Evolutionary conservation across 108 stramenopile genomes (phyloP).

Genomic region (Nitzschia palea): DNA sequence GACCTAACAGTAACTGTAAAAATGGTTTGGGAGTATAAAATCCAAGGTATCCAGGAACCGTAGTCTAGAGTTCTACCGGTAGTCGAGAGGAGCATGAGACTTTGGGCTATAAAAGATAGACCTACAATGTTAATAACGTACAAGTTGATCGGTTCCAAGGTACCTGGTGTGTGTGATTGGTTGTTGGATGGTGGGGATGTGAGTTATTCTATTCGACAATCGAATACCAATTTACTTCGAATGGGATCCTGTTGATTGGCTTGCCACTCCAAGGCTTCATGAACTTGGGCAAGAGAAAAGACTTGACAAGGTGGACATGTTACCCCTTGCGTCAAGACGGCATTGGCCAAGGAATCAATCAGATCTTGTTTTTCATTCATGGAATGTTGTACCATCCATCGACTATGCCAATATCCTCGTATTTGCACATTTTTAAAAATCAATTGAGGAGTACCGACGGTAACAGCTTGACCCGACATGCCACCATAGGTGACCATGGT

Average conservation of each 20-base stretch:
- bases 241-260: constrained; percentile 2
- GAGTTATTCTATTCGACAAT: constrained; percentile 11
- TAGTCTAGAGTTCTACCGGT: too few species aligned
- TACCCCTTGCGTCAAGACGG: constrained; percentile 20
- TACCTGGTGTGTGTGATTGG: too few species aligned
- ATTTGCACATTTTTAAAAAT: constrained; percentile 41
- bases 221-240: constrained; percentile 29
- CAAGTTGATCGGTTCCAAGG: neutral
- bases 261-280: constrained; percentile 34
- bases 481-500: constrained; percentile 59
- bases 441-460: constrained; percentile 35
- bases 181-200: too few species aligned
- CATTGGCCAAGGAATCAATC: constrained; percentile 23
- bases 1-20: too few species aligned
- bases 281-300: constrained; percentile 22
- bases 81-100: too few species aligned
- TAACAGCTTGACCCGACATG: constrained; percentile 46
- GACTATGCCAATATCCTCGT: constrained; percentile 59
- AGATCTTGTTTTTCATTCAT: constrained; percentile 5
- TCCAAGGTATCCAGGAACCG: too few species aligned
- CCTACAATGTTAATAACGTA: neutral
- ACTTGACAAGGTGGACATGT: constrained; percentile 30
- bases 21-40: neutral
- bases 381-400: constrained; percentile 41
- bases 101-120: neutral